A percentile compares a stretch with the other conserved stretches of the same genome.
phyloP scores from a whole-genome alignment of 2,329 filamentous ascomycete genomes.

The Capronia americana region DNA sequence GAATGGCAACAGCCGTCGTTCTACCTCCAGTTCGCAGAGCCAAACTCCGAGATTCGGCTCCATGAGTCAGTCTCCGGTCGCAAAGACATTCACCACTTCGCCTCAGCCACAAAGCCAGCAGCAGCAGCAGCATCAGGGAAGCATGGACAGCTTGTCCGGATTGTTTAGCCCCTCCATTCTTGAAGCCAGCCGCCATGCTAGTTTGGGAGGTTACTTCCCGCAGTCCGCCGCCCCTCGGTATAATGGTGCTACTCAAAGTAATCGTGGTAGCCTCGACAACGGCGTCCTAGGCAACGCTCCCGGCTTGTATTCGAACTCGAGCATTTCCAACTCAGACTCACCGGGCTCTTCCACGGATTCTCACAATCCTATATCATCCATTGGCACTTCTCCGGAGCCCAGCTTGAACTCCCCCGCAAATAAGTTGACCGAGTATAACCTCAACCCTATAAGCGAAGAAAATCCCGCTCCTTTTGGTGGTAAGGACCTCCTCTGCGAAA shows the following conservation, averaged over 20 bases:
- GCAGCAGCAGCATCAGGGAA: constrained; percentile 30
- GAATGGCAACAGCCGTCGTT: constrained; percentile 22
- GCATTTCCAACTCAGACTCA: constrained; percentile 53
- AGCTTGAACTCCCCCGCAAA: constrained; percentile 50
- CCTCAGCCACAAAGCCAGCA: constrained; percentile 31
- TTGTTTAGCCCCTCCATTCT: constrained; percentile 66
- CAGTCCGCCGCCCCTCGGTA: constrained; percentile 44
- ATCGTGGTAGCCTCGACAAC: constrained; percentile 47
- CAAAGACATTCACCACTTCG: constrained; percentile 31
- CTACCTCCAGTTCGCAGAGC: constrained; percentile 29
- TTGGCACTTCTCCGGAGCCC: constrained; percentile 58
- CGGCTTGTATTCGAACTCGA: constrained; percentile 42
- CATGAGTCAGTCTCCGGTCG: constrained; percentile 34
- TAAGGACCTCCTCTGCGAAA: constrained; percentile 54
- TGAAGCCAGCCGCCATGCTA: constrained; percentile 53
- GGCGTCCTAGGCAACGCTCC: constrained; percentile 33
- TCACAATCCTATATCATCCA: constrained; percentile 54
- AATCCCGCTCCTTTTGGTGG: constrained; percentile 40
- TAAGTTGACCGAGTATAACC: constrained; percentile 46
- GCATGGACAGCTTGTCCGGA: constrained; percentile 57
- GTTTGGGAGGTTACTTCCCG: constrained; percentile 49
- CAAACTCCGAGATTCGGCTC: constrained; percentile 33
- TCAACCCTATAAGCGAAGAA: constrained; percentile 45
- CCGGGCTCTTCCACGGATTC: constrained; percentile 58
- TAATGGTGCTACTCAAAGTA: constrained; percentile 21